Base-by-base conservation (phyloP, 2,329 filamentous ascomycete species). In the Cladosporium colombiae region DNA sequence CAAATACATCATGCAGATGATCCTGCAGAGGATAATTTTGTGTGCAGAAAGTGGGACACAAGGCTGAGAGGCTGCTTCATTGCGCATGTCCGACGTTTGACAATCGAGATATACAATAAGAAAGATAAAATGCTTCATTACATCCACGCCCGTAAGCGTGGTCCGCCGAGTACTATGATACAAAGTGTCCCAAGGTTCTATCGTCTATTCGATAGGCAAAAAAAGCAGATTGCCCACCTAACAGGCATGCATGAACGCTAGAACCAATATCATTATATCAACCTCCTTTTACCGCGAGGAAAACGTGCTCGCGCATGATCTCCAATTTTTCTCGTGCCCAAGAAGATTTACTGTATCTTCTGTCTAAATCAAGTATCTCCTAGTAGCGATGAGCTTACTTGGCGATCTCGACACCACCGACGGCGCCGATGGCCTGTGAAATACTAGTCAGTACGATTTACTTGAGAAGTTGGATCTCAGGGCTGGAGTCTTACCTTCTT, bases 391-490 rank as follows among this genome's bases (percentile, higher is more conserved):
- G 27, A 52, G 61, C 61, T 63, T 66, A 66, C 44, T 66, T 77
- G 59, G 78, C 78, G 70, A 92, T 90, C 80, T 93, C 90, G 37
- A 93, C 88, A 81, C 90, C 91, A n/a, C 89, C 89, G 16, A 84
- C 86, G 61, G 91, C 91, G 65, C 89, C 89, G 5, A 92, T 79
- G 0, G 73, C 56, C 46, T 58, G 40, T 21, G 18, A 46, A 63
- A 56, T 33, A 21, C 66, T 50, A 21, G 68, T 70, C 55, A 66
- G 61, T 18, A 52, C 46, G 16, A 37, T 31, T 10, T 31, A 13
- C 35, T 55, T 44, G 2, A 18, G 16, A 25, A 44, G 13, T 31
- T 11, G 7, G 13, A 56, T 53, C 55, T 69, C 68, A 27, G 68
- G 49, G 1, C 14, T 40, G 7, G n/a, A 63, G 21, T 31, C 61